Percentiles rank a stretch among this genome's conserved stretches.
Conservation (phyloP, 2,329 filamentous ascomycete genomes). For the Botrytis pseudocinerea region DNA sequence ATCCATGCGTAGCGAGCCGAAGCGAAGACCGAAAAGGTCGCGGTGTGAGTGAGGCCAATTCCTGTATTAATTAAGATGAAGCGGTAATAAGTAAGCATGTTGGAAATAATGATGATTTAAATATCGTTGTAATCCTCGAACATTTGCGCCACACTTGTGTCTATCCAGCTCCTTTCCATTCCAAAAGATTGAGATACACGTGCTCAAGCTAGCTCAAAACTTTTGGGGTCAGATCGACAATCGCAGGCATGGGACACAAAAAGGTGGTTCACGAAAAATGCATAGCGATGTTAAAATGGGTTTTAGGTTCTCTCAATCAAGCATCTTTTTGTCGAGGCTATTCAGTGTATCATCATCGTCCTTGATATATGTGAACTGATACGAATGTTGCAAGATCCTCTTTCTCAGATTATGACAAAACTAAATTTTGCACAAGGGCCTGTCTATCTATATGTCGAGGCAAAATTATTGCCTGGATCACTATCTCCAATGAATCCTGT, state of each 20-base stretch:
- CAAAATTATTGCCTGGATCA: neutral
- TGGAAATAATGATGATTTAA: neutral
- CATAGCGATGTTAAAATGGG: neutral
- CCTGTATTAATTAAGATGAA: neutral
- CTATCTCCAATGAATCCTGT: neutral
- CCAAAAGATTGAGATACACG: neutral
- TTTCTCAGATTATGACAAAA: neutral
- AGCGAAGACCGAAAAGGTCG: neutral
- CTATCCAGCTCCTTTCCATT: accelerated
- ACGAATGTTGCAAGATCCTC: no score
- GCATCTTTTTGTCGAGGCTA: no score
- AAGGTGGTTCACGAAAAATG: neutral
- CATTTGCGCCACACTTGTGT: neutral
- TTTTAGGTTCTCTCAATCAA: neutral
- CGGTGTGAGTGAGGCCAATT: neutral
- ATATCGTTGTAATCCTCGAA: neutral
- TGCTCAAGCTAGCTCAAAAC: neutral
- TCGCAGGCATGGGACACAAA: neutral
- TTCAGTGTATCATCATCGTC: neutral
- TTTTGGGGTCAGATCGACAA: neutral
- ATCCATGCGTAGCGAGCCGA: neutral
- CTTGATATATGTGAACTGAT: neutral
- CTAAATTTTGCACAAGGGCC: neutral
- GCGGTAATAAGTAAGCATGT: neutral
- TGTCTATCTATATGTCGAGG: neutral